Evolutionary conservation across 140 eudicot genomes (phyloP).

Genomic region (Stevia rebaudiana): DNA sequence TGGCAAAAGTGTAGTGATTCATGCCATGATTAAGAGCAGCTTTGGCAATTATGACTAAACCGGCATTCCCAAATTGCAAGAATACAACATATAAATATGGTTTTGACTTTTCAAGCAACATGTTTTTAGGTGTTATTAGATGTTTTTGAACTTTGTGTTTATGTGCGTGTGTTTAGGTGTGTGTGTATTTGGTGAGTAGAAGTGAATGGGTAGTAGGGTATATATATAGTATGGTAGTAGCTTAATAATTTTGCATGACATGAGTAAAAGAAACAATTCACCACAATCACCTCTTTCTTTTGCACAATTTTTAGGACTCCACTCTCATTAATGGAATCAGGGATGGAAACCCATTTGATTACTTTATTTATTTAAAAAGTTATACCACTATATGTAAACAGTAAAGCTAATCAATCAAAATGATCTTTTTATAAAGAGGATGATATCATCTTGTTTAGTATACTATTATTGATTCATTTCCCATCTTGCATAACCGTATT

Average conservation of each 20-base stretch:
- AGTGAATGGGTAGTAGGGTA: conserved; percentile 14
- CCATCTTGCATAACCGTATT: background rate
- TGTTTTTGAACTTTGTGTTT: background rate
- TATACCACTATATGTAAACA: conserved; percentile 29
- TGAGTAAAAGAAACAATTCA: conserved; percentile 12
- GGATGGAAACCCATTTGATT: conserved; percentile 41
- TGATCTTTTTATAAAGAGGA: conserved; percentile 21
- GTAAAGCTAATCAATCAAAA: conserved; percentile 33
- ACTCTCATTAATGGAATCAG: conserved; percentile 40
- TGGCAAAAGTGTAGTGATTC: conserved; percentile 63
- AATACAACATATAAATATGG: conserved; percentile 47
- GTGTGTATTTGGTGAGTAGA: conserved; percentile 24
- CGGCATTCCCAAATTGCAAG: conserved; percentile 63
- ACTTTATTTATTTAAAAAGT: conserved; percentile 33
- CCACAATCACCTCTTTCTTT: conserved; percentile 3
- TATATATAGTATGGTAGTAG: conserved; percentile 27
- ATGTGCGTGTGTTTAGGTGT: background rate
- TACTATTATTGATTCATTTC: background rate
- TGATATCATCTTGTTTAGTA: conserved; percentile 21
- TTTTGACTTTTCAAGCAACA: conserved; percentile 26
- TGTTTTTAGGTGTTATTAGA: conserved; percentile 1
- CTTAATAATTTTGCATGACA: conserved; percentile 13
- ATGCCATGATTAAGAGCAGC: conserved; percentile 62
- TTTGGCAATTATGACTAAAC: conserved; percentile 43
- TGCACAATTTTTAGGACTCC: conserved; percentile 30